Base-by-base conservation (phyloP, 257 asterid species). In the Jacaranda copaia region DNA sequence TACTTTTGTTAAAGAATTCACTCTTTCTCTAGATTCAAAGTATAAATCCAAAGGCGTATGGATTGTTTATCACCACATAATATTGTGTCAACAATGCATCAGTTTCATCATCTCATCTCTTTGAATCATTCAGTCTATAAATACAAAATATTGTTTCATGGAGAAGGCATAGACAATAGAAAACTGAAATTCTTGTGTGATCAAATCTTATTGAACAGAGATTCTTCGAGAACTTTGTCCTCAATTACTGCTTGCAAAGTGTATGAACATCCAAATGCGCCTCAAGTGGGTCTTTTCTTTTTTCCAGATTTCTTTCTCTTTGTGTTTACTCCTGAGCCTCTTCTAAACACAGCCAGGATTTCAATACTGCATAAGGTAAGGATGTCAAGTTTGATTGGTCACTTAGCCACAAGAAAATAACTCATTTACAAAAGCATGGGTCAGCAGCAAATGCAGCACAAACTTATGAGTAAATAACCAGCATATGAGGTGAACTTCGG, bases 321-420 rank as follows among this genome's bases (percentile, higher is more conserved):
- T 35, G n/a, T 59, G 73, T 78, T 85, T 66, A 72, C 86, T 78
- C 77, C 82, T 0, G 85, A 42, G 70, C 93, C 88, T 82, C 96
- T 91, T 81, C 84, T 91, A 81, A 94, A 94, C 81, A 94, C 93
- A 6, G 96, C 97, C 76, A 94, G 81, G 81, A 92, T 83, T 92
- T 92, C 98, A 72, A 94, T 86, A 79, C 99, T 92, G 96, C 93
- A 88, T 52, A 75, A 69, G 40, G 48, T 55, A 69, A 82, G 69
- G 79, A 74, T 35, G 65, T 57, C 61, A 49, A 12, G 61, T 82
- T 71, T 25, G 46, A 75, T 56, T 71, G 60, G 70, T 36, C 55
- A 65, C 48, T 64, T 14, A 58, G 75, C 48, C 76, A 46, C 53
- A 59, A 51, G 43, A 62, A 65, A 9, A 61, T 40, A 75, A 77